These are phyloP conservation scores for Aspergillus awamori DNA, from an alignment of 2,329 filamentous ascomycete species.

Conservation along the genomic window DNA sequence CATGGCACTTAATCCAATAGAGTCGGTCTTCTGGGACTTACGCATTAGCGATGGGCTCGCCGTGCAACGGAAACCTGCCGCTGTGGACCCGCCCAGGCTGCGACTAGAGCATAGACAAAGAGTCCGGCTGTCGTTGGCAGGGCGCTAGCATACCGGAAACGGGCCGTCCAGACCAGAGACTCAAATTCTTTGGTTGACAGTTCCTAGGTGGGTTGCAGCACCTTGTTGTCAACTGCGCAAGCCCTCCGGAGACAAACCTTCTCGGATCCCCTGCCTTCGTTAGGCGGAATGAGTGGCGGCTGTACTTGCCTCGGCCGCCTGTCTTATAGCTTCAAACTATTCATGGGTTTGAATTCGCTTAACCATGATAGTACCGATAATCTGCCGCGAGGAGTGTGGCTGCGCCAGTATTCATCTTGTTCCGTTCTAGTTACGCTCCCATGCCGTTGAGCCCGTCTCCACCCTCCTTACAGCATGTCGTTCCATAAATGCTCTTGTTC, in stretches of 20 bases:
- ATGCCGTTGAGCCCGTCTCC: not conserved
- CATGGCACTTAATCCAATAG: not conserved
- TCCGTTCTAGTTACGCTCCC: not conserved
- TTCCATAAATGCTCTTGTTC: not conserved
- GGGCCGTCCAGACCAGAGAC: not conserved
- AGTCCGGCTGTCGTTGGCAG: too few relatives aligned
- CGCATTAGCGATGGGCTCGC: too few relatives aligned
- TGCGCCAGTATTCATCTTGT: too few relatives aligned
- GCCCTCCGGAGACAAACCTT: not conserved
- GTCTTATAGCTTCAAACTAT: too few relatives aligned
- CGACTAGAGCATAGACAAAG: not conserved
- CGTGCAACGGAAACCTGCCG: not conserved
- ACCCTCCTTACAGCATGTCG: not conserved
- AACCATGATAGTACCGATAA: too few relatives aligned
- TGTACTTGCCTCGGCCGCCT: not conserved
- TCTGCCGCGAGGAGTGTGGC: too few relatives aligned
- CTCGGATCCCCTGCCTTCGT: too few relatives aligned
- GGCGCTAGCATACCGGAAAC: not conserved
- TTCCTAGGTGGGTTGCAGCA: too few relatives aligned
- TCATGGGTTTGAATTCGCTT: too few relatives aligned
- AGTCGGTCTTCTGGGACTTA: too few relatives aligned
- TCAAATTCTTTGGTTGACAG: too few relatives aligned
- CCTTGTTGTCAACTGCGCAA: not conserved
- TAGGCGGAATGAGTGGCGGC: not conserved
- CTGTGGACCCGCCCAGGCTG: not conserved